Percentiles rank a stretch among this genome's conserved stretches.
These are phyloP conservation scores for Pleurostoma richardsiae DNA, from an alignment of 2,329 filamentous ascomycete genomes.

Conservation along the genomic window DNA sequence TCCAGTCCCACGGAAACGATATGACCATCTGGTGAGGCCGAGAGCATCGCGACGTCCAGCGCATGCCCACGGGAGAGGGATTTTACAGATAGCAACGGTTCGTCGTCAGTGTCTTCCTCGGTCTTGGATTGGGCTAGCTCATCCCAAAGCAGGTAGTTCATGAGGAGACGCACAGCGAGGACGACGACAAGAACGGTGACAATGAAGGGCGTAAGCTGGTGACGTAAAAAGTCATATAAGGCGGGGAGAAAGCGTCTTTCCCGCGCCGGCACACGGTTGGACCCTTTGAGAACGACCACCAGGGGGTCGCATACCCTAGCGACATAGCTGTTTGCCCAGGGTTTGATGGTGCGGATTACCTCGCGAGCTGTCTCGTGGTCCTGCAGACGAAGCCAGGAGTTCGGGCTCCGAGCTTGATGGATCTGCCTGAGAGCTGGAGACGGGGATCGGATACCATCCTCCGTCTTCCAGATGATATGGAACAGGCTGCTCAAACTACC, in stretches of 20 bases:
- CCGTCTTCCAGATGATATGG: constrained; percentile 18
- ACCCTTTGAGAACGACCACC: constrained; percentile 64
- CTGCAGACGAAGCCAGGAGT: constrained; percentile 71
- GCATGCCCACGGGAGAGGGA: constrained; percentile 59
- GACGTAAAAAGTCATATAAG: constrained; percentile 62
- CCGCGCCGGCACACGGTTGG: constrained; percentile 55
- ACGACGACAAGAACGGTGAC: constrained; percentile 58
- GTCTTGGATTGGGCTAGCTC: constrained; percentile 43
- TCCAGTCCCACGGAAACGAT: constrained; percentile 69
- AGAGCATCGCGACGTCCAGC: constrained; percentile 64
- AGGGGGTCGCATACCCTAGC: constrained; percentile 71
- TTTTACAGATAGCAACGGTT: constrained; percentile 52
- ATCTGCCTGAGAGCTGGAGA: constrained; percentile 51
- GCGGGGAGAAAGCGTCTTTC: constrained; percentile 48
- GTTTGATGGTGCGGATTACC: constrained; percentile 71
- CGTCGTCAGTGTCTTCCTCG: constrained; percentile 39
- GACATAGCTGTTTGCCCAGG: constrained; percentile 64
- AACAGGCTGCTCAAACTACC: constrained; percentile 28
- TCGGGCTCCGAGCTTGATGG: constrained; percentile 71
- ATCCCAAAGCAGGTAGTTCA: constrained; percentile 70
- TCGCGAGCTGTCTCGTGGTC: constrained; percentile 75
- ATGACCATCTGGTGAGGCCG: constrained; percentile 57
- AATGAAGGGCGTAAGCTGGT: constrained; percentile 54
- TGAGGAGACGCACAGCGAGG: constrained; percentile 62
- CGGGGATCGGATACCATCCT: constrained; percentile 16